Base-by-base conservation (phyloP, 2,329 filamentous ascomycete genomes). In the Cladosporium sp. region DNA sequence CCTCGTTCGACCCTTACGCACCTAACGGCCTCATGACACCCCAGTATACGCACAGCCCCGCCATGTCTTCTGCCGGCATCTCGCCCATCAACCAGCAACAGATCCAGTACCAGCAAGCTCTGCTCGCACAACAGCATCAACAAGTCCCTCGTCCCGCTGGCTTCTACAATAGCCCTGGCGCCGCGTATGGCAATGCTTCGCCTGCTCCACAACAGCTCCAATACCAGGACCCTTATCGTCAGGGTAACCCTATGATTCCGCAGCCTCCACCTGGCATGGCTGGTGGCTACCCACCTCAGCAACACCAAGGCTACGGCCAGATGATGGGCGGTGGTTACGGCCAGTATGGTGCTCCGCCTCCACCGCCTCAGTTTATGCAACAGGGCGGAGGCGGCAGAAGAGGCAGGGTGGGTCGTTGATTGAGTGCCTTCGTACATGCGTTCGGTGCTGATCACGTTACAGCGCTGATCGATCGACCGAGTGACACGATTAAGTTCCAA, bases 61-160 rank as follows among this genome's bases (percentile, higher is more conserved):
- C 70, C 11, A 67, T 74, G 63, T 71, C 70, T 5, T 67, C 61
- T 42, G 75, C 67, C n/a, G 69, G 68, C 39, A 62, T 70, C 49
- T 67, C 66, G 52, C 70, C 68, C 6, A 68, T 70, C 52, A 68
- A 65, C 50, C 79, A 82, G 59, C 79, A 83, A 65, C 84, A 85
- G 66, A 86, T 85, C 65, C 84, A 85, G 65, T 55, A 83, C 65
- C 84, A 85, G 65, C 78, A 80, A 67, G 75, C 76, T 36, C 78
- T 83, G 65, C 71, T 83, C 22, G 78, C 80, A 4, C 68, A 70
- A 45, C 80, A 65, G 37, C 76, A 60, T 73, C 60, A 38, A 52
- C 62, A 52, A 47, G 61, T 64, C 50, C 61, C 51, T 28, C 64
- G 66, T 54, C 67, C 68, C 36, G 67, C 69, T 34, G 69, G 67